A percentile compares a stretch with the other conserved stretches of the same genome.
Conservation (phyloP, 441 rosid species). For the Sinapis alba region DNA sequence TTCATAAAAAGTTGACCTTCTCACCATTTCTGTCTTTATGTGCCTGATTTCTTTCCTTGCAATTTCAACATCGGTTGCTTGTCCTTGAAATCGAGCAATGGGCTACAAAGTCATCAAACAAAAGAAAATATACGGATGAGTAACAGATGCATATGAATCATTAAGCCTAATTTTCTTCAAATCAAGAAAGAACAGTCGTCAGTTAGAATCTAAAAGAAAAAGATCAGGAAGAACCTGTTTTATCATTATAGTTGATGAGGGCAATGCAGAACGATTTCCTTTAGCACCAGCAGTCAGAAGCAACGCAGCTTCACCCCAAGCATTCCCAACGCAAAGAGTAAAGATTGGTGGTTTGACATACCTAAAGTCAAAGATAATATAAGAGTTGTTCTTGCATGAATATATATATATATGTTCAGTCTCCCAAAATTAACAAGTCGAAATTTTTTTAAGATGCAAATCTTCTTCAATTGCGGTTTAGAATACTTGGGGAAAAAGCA, state of each 20-base stretch:
- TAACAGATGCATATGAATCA: slow-evolving; percentile 8
- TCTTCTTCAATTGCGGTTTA: not conserved
- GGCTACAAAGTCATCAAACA: slow-evolving; percentile 59
- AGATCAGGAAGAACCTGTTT: slow-evolving; percentile 60
- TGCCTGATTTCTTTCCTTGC: slow-evolving; percentile 75
- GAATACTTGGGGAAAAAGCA: slow-evolving; percentile 5
- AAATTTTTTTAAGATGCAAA: slow-evolving; percentile 4
- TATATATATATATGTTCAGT: not conserved
- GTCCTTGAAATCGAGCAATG: slow-evolving; percentile 91
- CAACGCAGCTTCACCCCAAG: slow-evolving; percentile 99
- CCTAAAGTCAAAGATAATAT: slow-evolving; percentile 47
- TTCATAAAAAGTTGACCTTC: slow-evolving; percentile 23
- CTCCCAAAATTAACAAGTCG: not conserved
- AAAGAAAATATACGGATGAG: slow-evolving; percentile 6
- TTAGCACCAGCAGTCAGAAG: slow-evolving; percentile 86
- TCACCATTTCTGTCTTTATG: slow-evolving; percentile 78
- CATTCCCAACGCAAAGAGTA: slow-evolving; percentile 93
- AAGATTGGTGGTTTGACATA: slow-evolving; percentile 80
- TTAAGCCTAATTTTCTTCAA: slow-evolving; percentile 8
- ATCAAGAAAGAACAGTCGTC: not conserved
- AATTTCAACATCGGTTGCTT: slow-evolving; percentile 80
- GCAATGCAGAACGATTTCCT: slow-evolving; percentile 90
- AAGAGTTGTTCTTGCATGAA: slow-evolving; percentile 14
- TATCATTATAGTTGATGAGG: slow-evolving; percentile 94
- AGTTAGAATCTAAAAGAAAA: slow-evolving; percentile 8